Percentiles rank a stretch among this genome's conserved stretches.
These are phyloP conservation scores for Hypoxylon sp. DNA, from an alignment of 2,329 filamentous ascomycete species.

Conservation along the genomic window DNA sequence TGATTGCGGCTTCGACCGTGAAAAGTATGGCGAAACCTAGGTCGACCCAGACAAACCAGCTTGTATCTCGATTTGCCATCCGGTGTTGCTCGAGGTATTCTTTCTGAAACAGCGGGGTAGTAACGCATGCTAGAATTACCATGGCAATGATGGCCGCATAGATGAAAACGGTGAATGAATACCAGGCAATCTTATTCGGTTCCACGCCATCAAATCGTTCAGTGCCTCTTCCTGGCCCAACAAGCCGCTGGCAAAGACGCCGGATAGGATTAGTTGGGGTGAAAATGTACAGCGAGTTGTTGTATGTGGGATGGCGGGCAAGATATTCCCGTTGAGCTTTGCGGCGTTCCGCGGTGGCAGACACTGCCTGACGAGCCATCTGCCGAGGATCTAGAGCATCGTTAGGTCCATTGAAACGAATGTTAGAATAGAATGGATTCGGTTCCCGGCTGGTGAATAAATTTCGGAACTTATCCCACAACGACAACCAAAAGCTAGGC, in stretches of 20 bases:
- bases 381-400: constrained; percentile 86
- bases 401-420: constrained; percentile 77
- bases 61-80: constrained; percentile 70
- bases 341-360: constrained; percentile 84
- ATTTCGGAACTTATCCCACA: constrained; percentile 73
- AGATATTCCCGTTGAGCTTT: constrained; percentile 93
- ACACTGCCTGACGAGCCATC: constrained; percentile 92
- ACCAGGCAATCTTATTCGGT: constrained; percentile 92
- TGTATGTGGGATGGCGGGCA: constrained; percentile 88
- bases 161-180: constrained; percentile 91
- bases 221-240: constrained; percentile 89
- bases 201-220: constrained; percentile 91
- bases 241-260: constrained; percentile 86
- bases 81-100: constrained; percentile 77
- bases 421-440: constrained; percentile 93
- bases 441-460: constrained; percentile 78
- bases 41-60: constrained; percentile 98
- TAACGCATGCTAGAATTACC: constrained; percentile 96
- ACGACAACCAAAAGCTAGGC: constrained; percentile 70
- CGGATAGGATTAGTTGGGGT: constrained; percentile 82
- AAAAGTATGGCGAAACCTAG: constrained; percentile 91
- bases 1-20: constrained; percentile 87
- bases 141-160: constrained; percentile 96
- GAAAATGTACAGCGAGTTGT: constrained; percentile 92
- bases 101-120: constrained; percentile 93